Evolutionary conservation across 805 yeast genomes (phyloP).

Genomic region (Saturnispora dispora): DNA sequence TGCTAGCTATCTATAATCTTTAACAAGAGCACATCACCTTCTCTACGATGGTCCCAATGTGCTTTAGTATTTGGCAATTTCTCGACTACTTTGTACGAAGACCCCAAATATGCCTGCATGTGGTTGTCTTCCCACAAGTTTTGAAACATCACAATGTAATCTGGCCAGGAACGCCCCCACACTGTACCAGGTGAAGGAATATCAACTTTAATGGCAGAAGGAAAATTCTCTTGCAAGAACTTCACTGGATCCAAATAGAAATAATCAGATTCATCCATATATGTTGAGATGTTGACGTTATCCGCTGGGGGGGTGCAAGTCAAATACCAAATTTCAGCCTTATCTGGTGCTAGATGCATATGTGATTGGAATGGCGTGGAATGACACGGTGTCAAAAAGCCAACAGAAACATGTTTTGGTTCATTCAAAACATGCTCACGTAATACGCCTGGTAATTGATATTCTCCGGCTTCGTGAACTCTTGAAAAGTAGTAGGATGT

Average conservation of each 20-base stretch:
- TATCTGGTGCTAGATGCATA: slow-evolving; percentile 45
- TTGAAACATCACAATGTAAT: slow-evolving; percentile 64
- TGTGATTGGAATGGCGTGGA: slow-evolving; percentile 93
- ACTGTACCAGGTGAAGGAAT: background rate
- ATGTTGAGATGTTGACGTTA: slow-evolving; percentile 28
- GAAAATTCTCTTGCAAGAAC: slow-evolving; percentile 51
- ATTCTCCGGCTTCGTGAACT: slow-evolving; percentile 82
- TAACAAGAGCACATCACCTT: slow-evolving; percentile 9
- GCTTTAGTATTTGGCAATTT: slow-evolving; percentile 8
- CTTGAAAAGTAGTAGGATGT: slow-evolving; percentile 36
- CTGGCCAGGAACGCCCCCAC: slow-evolving; percentile 53
- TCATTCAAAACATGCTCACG: background rate
- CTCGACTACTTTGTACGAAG: slow-evolving; percentile 4
- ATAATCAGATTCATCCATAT: slow-evolving; percentile 80
- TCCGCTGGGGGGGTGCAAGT: slow-evolving; percentile 88
- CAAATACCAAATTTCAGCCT: slow-evolving; percentile 58
- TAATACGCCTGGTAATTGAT: slow-evolving; percentile 21
- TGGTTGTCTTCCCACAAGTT: slow-evolving; percentile 22
- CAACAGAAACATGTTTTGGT: slow-evolving; percentile 40
- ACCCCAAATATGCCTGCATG: background rate
- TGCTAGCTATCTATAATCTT: background rate
- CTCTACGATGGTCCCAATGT: slow-evolving; percentile 14
- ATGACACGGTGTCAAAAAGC: slow-evolving; percentile 92
- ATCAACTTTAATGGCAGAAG: slow-evolving; percentile 20
- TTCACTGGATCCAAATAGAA: slow-evolving; percentile 58